Evolutionary conservation across 2,329 filamentous ascomycete genomes (phyloP).

Genomic region (Coniochaeta prunicola): DNA sequence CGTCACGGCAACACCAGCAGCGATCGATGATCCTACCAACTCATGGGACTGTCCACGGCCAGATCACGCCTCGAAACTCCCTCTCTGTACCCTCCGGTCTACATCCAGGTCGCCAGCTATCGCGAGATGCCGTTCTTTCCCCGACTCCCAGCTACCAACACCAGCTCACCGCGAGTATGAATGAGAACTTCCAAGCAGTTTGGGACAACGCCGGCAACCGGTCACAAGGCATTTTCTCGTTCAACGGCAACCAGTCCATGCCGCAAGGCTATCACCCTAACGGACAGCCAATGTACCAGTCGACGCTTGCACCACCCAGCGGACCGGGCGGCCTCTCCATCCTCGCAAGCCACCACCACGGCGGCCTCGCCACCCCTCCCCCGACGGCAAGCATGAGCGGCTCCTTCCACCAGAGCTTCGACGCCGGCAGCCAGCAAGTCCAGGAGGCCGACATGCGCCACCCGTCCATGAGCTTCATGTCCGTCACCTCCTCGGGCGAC

Average conservation of each 20-base stretch:
- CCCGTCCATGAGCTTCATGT: conserved; percentile 11
- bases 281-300: background rate
- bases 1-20: conserved; percentile 51
- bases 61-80: conserved; percentile 7
- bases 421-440: conserved; percentile 14
- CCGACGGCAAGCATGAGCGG: conserved; percentile 44
- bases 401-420: conserved; percentile 35
- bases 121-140: conserved; percentile 42
- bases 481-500: conserved; percentile 1
- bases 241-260: conserved; percentile 10
- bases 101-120: conserved; percentile 6
- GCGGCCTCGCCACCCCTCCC: conserved; percentile 48
- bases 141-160: conserved; percentile 43
- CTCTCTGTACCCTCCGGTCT: conserved; percentile 2
- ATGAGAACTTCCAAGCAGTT: conserved; percentile 44
- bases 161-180: conserved; percentile 47
- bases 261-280: background rate
- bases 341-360: conserved; percentile 28
- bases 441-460: conserved; percentile 1
- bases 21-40: conserved; percentile 26
- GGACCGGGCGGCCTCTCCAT: conserved; percentile 36
- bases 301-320: conserved; percentile 8
- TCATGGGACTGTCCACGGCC: conserved; percentile 3
- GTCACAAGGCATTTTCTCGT: conserved; percentile 11
- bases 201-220: conserved; percentile 32